A percentile compares a stretch with the other conserved stretches of the same genome.
Conservation (phyloP, 495 filamentous ascomycete species). For the Cercophora scortea region DNA sequence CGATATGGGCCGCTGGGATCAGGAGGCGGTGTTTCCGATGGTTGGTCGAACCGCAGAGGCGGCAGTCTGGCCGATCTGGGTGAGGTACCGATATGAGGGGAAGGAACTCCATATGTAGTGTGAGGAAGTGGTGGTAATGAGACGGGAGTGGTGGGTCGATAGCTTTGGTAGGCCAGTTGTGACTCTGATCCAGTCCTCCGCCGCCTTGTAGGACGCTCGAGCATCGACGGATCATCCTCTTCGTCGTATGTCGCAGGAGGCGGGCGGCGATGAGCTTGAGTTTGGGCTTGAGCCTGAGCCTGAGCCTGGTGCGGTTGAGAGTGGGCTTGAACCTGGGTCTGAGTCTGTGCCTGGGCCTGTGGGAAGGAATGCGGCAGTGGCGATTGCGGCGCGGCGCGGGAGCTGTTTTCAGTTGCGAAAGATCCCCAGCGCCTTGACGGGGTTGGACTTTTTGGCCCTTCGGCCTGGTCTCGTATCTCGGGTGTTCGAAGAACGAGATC, state of each 20-base stretch:
- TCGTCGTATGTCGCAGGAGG: no score
- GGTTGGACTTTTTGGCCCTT: constrained; percentile 39
- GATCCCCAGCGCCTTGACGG: constrained; percentile 23
- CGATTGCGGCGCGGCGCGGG: constrained; percentile 10
- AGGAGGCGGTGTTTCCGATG: neutral
- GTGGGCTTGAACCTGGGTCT: neutral
- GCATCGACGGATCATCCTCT: neutral
- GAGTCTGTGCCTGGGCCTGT: neutral
- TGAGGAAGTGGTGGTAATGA: neutral
- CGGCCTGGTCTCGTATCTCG: constrained; percentile 39
- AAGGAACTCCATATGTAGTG: neutral
- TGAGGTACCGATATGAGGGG: neutral
- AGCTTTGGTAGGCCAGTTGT: neutral
- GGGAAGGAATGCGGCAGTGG: constrained; percentile 3
- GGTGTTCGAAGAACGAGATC: constrained; percentile 50
- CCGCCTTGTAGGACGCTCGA: neutral
- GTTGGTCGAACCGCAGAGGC: neutral
- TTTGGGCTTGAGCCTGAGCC: neutral
- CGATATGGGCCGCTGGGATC: constrained; percentile 16
- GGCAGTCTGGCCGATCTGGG: neutral
- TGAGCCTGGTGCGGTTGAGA: neutral
- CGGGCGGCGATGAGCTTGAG: no score
- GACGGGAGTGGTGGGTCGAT: neutral
- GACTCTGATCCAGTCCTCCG: neutral
- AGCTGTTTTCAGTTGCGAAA: constrained; percentile 24